Percentiles rank a stretch among this genome's conserved stretches.
Evolutionary conservation across 169 alveolate species (phyloP).

Genomic region (Eimeria acervulina): DNA sequence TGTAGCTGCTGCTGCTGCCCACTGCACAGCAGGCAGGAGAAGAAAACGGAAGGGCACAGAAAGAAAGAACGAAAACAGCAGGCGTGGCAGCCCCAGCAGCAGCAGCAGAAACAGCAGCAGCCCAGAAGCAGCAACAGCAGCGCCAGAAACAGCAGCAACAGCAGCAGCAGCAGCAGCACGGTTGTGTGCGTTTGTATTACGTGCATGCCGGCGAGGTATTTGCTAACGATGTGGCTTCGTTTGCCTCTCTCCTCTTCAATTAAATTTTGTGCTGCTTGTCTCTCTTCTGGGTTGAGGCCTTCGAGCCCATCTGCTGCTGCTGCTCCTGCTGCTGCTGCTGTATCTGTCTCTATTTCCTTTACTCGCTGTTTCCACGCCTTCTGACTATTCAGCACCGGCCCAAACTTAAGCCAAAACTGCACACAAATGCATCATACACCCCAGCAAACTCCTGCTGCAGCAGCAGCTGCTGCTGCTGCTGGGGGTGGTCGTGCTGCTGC

Average conservation of each 20-base stretch:
- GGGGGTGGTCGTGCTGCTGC: not conserved
- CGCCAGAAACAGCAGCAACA: not conserved
- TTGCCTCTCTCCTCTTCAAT: slow-evolving; percentile 41
- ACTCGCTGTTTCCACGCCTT: not conserved
- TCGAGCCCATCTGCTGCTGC: not conserved
- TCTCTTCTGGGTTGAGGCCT: slow-evolving; percentile 23
- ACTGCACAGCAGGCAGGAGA: not conserved
- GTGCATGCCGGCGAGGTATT: slow-evolving; percentile 72
- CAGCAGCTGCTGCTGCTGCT: no score
- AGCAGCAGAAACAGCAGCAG: not conserved
- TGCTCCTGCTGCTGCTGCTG: slow-evolving; percentile 10
- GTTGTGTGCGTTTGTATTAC: not conserved
- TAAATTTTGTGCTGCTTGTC: not conserved
- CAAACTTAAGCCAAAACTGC: slow-evolving; percentile 72
- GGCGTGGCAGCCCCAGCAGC: no score
- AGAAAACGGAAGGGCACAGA: no score
- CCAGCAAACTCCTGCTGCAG: not conserved
- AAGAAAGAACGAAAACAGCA: no score
- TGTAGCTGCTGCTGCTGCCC: not conserved
- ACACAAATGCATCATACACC: not conserved
- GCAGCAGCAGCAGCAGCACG: slow-evolving; percentile 3
- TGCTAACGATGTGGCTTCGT: slow-evolving; percentile 63
- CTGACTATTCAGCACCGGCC: slow-evolving; percentile 24
- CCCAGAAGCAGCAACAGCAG: not conserved
- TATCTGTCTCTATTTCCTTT: not conserved